Evolutionary conservation across 2,329 filamentous ascomycete genomes (phyloP), one percentile per base, ranked within the genome.

Genomic region (Thermothelomyces thermophilus): DNA sequence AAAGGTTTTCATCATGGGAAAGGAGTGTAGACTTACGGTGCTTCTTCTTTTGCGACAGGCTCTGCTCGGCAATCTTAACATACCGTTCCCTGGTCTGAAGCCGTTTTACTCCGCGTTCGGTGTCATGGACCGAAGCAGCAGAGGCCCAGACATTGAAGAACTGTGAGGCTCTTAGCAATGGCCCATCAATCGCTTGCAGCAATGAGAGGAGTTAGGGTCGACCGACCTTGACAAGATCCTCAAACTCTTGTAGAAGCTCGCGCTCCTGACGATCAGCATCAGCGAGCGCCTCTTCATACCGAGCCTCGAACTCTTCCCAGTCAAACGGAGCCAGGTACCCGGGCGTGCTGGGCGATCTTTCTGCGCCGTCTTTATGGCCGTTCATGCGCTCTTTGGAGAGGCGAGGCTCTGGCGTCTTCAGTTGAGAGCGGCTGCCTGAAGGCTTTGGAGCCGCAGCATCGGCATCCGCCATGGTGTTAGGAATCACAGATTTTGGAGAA

Each of bases 81-180:
- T 84, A 86, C 53, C 81, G 75, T 64, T 85, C 82, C 54, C 90
- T 82, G 2, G 90, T 96, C 62, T 84, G 86, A 40, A 95, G 74
- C 48, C 86, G 82, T 66, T 91, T 91, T 55, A 81, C 75, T 20
- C 87, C 86, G 49, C 90, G 79, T 52, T 84, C 83, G 48, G 86
- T 82, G 65, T 95, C 90, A 54, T 87, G 82, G 10, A 74, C 70
- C 28, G 82, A 77, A 1, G 86, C 84, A 11, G 86, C 80, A 17
- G 83, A 75, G 20, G 87, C 86, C 90, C 90, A 96, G 31, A 83
- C 70, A 51, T 77, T 76, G 65, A 95, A 95, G 64, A 86, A 86
- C 88, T 94, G 56, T 22, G 35, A 39, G 41, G 14, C 13, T 34
- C 42, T 58, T 37, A 48, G 46, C 31, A 31, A 22, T 24, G 14